Evolutionary conservation across 495 filamentous ascomycete genomes (phyloP).

Genomic region (Oidiodendron maius): DNA sequence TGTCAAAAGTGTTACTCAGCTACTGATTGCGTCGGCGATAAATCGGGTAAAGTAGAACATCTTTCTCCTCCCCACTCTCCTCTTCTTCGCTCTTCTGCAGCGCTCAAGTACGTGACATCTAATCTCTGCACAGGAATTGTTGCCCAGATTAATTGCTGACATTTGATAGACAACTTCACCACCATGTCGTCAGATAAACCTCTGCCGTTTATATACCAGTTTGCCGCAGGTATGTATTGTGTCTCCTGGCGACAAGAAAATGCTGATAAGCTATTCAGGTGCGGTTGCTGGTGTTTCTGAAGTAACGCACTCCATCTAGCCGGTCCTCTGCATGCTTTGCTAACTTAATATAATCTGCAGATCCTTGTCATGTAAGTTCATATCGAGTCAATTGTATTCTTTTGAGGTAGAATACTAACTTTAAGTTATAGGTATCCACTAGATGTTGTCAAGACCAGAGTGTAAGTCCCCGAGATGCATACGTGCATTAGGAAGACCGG

Average conservation of each 20-base stretch:
- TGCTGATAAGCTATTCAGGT: slow-evolving; percentile 33
- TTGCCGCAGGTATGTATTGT: slow-evolving; percentile 59
- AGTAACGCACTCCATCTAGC: slow-evolving; percentile 43
- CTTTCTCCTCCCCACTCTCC: too few relatives aligned
- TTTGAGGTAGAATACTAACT: too few relatives aligned
- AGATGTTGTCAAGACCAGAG: slow-evolving; percentile 96
- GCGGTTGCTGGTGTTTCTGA: slow-evolving; percentile 91
- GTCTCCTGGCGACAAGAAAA: not conserved
- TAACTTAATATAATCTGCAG: slow-evolving; percentile 41
- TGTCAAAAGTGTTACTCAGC: too few relatives aligned
- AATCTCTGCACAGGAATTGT: too few relatives aligned
- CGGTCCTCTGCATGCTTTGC: slow-evolving; percentile 13
- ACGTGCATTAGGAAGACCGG: not conserved
- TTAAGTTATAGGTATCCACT: slow-evolving; percentile 74
- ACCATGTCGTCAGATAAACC: slow-evolving; percentile 44
- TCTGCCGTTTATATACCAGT: slow-evolving; percentile 80
- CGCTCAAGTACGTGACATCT: too few relatives aligned
- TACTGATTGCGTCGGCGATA: too few relatives aligned
- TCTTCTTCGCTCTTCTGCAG: too few relatives aligned
- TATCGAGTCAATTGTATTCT: too few relatives aligned
- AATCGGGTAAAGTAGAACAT: too few relatives aligned
- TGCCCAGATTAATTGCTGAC: slow-evolving; percentile 4
- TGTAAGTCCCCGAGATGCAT: slow-evolving; percentile 50
- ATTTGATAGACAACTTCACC: not conserved
- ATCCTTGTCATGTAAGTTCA: slow-evolving; percentile 81